Conservation (phyloP, 495 filamentous ascomycete genomes). For the Talaromyces liani region DNA sequence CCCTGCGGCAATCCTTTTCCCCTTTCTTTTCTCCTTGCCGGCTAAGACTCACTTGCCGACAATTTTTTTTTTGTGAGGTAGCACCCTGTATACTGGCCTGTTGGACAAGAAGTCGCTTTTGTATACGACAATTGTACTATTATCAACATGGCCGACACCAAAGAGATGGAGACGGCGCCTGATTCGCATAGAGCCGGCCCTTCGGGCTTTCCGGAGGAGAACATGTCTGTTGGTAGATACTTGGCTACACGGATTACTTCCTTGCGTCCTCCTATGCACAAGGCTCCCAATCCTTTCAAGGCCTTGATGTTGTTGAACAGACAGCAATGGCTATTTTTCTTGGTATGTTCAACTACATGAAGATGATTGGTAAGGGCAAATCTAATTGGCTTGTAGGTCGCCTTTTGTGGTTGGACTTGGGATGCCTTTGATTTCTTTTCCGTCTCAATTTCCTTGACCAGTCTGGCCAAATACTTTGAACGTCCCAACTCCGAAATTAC, state of each 20-base stretch:
- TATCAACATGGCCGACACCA: not conserved
- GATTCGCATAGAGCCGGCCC: not conserved
- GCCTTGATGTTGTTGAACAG: constrained; percentile 60
- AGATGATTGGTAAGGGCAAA: constrained; percentile 11
- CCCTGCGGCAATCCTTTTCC: not conserved
- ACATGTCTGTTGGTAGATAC: constrained; percentile 56
- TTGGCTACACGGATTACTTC: constrained; percentile 62
- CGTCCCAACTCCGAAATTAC: constrained; percentile 69
- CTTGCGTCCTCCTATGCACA: constrained; percentile 67
- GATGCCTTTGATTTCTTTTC: constrained; percentile 93
- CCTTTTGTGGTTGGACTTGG: constrained; percentile 72
- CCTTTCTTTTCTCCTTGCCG: not conserved
- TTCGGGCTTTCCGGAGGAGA: constrained; percentile 14
- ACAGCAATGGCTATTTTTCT: constrained; percentile 83
- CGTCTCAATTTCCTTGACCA: constrained; percentile 64
- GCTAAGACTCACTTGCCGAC: not conserved
- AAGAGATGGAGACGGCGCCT: not conserved
- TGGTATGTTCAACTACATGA: constrained; percentile 26
- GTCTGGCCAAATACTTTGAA: constrained; percentile 61
- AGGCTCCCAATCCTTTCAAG: constrained; percentile 72
- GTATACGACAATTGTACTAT: not conserved
- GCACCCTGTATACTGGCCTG: not conserved
- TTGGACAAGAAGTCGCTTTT: not conserved
- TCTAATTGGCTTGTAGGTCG: constrained; percentile 27
- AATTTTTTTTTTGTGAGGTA: not conserved